Evolutionary conservation across 495 filamentous ascomycete species (phyloP).

Genomic region (Annulohypoxylon bovei): DNA sequence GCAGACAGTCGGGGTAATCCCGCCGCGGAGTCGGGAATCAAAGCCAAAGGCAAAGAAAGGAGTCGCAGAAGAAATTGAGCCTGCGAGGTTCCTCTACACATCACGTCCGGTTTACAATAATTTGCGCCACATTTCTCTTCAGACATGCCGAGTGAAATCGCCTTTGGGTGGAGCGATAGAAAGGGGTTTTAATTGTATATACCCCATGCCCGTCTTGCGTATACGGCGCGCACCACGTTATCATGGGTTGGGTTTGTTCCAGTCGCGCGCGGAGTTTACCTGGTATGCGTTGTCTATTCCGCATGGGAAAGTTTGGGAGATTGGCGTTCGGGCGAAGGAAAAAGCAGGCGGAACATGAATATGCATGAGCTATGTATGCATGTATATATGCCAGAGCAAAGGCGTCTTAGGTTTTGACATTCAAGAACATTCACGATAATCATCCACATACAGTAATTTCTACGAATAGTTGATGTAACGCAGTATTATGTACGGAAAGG

Average conservation of each 20-base stretch:
- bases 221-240: slow-evolving; percentile 2
- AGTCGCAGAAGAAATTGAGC: neutral
- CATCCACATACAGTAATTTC: neutral
- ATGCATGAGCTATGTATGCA: slow-evolving; percentile 20
- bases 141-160: neutral
- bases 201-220: slow-evolving; percentile 31
- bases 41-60: neutral
- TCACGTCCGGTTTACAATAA: neutral
- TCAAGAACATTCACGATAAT: slow-evolving; percentile 12
- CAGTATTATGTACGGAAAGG: neutral
- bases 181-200: slow-evolving; percentile 30
- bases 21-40: neutral
- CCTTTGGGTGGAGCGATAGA: neutral
- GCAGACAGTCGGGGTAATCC: neutral
- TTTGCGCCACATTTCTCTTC: neutral
- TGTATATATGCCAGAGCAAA: slow-evolving; percentile 19
- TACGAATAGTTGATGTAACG: neutral
- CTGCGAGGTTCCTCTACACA: slow-evolving; percentile 8
- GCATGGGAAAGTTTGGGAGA: neutral
- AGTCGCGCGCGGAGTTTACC: neutral
- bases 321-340: neutral
- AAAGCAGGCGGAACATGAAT: neutral
- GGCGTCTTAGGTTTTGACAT: slow-evolving; percentile 12
- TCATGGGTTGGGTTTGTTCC: slow-evolving; percentile 1
- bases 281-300: neutral